phyloP scores from a whole-genome alignment of 768 basidiomycete genomes.

The Tylopilus balloui region DNA sequence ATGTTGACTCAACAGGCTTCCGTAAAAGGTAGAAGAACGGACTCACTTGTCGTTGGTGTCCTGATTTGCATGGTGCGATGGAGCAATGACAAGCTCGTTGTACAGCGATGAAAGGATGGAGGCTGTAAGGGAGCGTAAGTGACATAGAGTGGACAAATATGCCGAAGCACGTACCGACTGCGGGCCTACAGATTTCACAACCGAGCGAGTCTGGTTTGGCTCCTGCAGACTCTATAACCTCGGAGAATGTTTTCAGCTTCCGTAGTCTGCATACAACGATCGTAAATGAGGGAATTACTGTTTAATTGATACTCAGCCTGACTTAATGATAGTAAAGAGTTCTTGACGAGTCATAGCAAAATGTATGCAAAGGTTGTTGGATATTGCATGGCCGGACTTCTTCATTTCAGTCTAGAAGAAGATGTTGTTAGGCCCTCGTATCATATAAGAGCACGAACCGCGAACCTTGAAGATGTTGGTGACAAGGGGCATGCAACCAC shows the following conservation, averaged over 20 bases:
- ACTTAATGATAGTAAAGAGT: constrained; percentile 59
- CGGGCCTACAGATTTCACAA: constrained; percentile 73
- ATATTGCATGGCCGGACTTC: constrained; percentile 56
- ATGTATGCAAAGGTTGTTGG: constrained; percentile 61
- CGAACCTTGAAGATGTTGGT: constrained; percentile 39
- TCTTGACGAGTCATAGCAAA: constrained; percentile 62
- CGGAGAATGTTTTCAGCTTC: constrained; percentile 49
- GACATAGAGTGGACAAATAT: neutral
- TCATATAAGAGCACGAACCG: neutral
- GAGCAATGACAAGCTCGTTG: constrained; percentile 63
- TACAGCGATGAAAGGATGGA: constrained; percentile 46
- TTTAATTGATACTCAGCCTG: constrained; percentile 1
- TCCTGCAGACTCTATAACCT: constrained; percentile 50
- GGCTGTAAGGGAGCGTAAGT: constrained; percentile 11
- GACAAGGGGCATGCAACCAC: constrained; percentile 62
- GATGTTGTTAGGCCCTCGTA: neutral
- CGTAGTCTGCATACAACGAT: constrained; percentile 40
- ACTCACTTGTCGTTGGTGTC: constrained; percentile 57
- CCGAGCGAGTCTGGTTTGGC: constrained; percentile 48
- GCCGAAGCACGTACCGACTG: constrained; percentile 39
- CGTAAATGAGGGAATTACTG: neutral
- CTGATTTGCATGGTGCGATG: constrained; percentile 62
- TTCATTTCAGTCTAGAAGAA: constrained; percentile 54
- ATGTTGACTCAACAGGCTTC: neutral
- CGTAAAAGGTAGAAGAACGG: neutral